phyloP scores from a whole-genome alignment of 108 stramenopile genomes.

The Asterionellopsis glacialis region DNA sequence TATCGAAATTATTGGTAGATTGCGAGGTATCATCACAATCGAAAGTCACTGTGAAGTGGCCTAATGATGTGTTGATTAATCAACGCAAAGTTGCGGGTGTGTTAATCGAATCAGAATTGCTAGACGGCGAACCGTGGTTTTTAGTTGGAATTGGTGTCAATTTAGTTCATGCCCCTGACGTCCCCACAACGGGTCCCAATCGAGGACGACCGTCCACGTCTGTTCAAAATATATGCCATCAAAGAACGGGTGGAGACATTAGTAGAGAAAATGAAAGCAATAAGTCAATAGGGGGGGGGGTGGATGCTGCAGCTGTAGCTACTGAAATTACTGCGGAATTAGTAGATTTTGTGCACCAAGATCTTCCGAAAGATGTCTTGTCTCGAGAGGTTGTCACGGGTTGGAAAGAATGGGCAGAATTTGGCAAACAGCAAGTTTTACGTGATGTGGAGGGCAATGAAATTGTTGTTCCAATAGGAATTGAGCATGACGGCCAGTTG shows the following conservation, averaged over 20 bases:
- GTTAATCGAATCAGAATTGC: constrained; percentile 60
- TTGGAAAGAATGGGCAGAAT: constrained; percentile 45
- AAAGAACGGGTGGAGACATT: too few relatives aligned
- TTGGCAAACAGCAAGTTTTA: constrained; percentile 25
- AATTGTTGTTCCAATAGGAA: constrained; percentile 30
- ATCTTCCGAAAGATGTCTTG: neutral
- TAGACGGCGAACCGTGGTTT: constrained; percentile 54
- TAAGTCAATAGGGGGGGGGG: neutral
- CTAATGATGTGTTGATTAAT: constrained; percentile 88
- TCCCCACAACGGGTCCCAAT: constrained; percentile 45
- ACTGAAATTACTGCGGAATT: neutral
- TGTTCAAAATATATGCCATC: constrained; percentile 17
- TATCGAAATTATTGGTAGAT: constrained; percentile 7
- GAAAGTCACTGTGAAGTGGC: constrained; percentile 86
- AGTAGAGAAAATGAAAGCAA: neutral
- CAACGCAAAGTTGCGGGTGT: constrained; percentile 59
- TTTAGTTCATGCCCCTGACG: constrained; percentile 74
- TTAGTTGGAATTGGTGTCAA: constrained; percentile 92
- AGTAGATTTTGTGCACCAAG: neutral
- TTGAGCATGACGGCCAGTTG: constrained; percentile 46
- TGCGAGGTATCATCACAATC: neutral
- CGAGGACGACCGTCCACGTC: constrained; percentile 64
- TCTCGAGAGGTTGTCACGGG: constrained; percentile 17
- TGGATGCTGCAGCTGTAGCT: neutral
- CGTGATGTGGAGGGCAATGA: constrained; percentile 25